Base-by-base conservation (phyloP, 2,329 filamentous ascomycete species). In the Penicillium sp. region DNA sequence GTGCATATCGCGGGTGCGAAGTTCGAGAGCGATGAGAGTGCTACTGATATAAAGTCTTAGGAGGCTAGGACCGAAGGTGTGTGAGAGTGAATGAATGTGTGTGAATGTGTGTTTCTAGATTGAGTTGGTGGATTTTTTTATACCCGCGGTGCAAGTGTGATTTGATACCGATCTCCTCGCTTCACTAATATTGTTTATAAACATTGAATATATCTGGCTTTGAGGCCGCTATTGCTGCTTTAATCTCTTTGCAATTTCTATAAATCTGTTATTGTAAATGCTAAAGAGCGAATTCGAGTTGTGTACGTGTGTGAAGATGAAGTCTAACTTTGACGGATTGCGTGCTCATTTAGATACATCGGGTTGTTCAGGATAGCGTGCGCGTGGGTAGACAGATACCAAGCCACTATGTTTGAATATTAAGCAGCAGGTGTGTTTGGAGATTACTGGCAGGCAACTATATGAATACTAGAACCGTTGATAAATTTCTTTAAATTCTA, bases 21-120 rank as follows among this genome's bases (percentile, higher is more conserved):
- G 43, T 42, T 61, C 9, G 64, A 66, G 13, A 66, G 66, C 23
- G 64, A 67, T 18, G 65, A 67, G n/a, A 67, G 62, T 44, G 57
- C 49, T 0, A 53, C 38, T 35, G 60, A 63, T 32, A 32, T 49
- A 1, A 57, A 58, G 45, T 48, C 50, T 43, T 58, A 41, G 59
- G 36, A 27, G 23, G 11, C 4, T 41, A 26, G 13, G 34, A 11
- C n/a, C 16, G 7, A 5, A 34, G 26, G 36, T 11, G 18, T 39
- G 2, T 19, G 23, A 3, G 23, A 19, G 23, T 23, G 23, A 19
- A 16, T 19, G 18, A 3, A 19, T 39, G 36, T 39, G 19, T 18
- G n/a, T 3, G n/a, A n/a, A n/a, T n/a, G n/a, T 10, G 10, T 32
- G 11, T 18, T 32, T 29, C 11, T 47, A 4, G 10, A 19, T 30